These are phyloP conservation scores for Dothideomycetes sp. DNA, from an alignment of 2,329 filamentous ascomycete genomes.

Conservation along the genomic window DNA sequence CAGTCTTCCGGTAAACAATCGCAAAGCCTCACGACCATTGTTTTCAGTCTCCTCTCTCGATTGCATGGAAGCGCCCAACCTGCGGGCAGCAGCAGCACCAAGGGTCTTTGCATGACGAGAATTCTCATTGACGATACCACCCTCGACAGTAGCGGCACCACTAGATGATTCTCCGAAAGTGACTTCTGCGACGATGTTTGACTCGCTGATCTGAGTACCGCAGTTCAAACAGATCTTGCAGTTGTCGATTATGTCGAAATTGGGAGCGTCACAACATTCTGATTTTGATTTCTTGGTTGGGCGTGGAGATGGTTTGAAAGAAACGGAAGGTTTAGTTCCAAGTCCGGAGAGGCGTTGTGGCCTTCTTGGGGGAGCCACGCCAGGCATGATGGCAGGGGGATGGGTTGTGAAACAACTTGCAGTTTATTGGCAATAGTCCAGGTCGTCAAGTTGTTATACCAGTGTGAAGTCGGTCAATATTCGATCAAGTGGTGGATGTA, in stretches of 20 bases:
- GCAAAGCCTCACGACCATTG: conserved; percentile 35
- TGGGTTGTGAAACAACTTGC: too few relatives aligned
- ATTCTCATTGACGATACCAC: conserved; percentile 76
- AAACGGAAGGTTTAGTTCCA: neutral
- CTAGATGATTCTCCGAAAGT: conserved; percentile 80
- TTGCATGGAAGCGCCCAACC: conserved; percentile 38
- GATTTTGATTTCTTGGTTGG: conserved; percentile 7
- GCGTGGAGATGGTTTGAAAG: conserved; percentile 8
- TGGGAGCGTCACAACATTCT: conserved; percentile 20
- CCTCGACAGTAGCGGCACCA: conserved; percentile 83
- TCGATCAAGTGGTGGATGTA: too few relatives aligned
- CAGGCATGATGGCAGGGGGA: conserved; percentile 10
- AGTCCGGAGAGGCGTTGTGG: conserved; percentile 10
- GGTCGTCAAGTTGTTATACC: too few relatives aligned
- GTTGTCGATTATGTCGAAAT: conserved; percentile 28
- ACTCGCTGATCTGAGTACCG: conserved; percentile 73
- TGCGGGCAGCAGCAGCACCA: conserved; percentile 38
- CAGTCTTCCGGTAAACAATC: conserved; percentile 30
- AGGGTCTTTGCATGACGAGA: conserved; percentile 66
- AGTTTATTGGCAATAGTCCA: too few relatives aligned
- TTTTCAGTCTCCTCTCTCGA: conserved; percentile 49
- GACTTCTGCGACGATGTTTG: conserved; percentile 85
- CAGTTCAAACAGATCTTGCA: conserved; percentile 65
- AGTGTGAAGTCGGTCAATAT: too few relatives aligned
- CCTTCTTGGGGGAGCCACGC: conserved; percentile 6